Conservation (phyloP, 345 rosid species). For the Adansonia digitata region DNA sequence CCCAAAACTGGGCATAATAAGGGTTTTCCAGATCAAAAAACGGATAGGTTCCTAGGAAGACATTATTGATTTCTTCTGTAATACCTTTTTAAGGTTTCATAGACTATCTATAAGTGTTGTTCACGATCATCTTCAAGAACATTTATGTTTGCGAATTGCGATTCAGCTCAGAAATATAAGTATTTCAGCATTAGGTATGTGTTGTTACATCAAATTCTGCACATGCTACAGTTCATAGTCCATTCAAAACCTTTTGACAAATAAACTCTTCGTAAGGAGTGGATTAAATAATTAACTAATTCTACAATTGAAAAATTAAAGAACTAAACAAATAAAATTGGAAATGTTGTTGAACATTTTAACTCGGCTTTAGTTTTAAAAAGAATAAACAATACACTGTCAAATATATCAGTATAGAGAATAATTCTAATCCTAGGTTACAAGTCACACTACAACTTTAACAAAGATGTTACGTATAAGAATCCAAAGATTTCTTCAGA, state of each 20-base stretch:
- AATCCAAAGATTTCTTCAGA: conserved; percentile 22
- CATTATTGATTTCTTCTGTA: background rate
- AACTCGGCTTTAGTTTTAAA: background rate
- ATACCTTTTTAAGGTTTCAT: too few relatives aligned
- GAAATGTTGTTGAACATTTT: background rate
- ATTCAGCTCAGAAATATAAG: background rate
- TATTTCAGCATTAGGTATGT: background rate
- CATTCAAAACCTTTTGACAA: too few relatives aligned
- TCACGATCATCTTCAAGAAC: background rate
- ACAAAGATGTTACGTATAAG: background rate
- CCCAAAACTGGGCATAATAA: too few relatives aligned
- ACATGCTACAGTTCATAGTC: too few relatives aligned
- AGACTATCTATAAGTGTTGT: too few relatives aligned
- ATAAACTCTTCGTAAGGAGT: too few relatives aligned
- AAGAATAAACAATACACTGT: background rate
- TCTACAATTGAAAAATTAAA: too few relatives aligned
- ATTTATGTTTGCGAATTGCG: background rate
- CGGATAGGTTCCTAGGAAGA: too few relatives aligned
- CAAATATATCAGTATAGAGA: conserved; percentile 10
- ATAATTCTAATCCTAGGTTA: conserved; percentile 16
- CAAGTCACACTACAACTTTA: conserved; percentile 15
- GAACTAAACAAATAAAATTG: background rate
- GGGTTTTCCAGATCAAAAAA: too few relatives aligned
- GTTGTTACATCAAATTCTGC: too few relatives aligned
- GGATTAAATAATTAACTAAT: too few relatives aligned